Evolutionary conservation across 2,329 filamentous ascomycete genomes (phyloP).

Genomic region (Trichoderma lentiforme): DNA sequence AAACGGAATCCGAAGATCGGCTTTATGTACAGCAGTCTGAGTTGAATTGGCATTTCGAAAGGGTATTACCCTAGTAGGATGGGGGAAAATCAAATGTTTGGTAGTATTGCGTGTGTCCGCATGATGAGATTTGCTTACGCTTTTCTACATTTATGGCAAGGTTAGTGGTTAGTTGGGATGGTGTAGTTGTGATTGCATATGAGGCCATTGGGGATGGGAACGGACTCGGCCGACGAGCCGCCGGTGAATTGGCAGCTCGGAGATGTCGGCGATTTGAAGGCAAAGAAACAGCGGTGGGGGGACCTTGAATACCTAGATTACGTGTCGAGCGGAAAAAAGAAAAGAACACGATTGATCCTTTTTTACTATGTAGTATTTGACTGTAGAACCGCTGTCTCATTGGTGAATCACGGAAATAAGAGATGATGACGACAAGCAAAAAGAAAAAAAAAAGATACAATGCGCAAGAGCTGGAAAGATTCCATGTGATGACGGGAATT

Average conservation of each 20-base stretch:
- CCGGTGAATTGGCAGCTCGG: not conserved
- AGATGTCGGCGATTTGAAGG: not conserved
- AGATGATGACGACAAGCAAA: not conserved
- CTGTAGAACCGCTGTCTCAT: not conserved
- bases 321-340: too few species aligned
- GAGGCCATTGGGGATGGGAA: not conserved
- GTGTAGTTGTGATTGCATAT: not conserved
- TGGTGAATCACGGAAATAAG: not conserved
- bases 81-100: not conserved
- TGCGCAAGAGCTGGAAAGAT: not conserved
- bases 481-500: constrained; percentile 11
- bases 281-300: too few species aligned
- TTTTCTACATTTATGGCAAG: not conserved
- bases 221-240: not conserved
- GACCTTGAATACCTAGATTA: not conserved
- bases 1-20: not conserved
- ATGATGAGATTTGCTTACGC: not conserved
- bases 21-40: not conserved
- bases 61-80: not conserved
- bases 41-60: not conserved
- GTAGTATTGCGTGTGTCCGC: not conserved
- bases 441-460: too few species aligned
- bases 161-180: not conserved
- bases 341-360: too few species aligned
- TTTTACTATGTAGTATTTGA: not conserved